Base-by-base conservation (phyloP, 495 filamentous ascomycete genomes). In the Xylaria scruposa region DNA sequence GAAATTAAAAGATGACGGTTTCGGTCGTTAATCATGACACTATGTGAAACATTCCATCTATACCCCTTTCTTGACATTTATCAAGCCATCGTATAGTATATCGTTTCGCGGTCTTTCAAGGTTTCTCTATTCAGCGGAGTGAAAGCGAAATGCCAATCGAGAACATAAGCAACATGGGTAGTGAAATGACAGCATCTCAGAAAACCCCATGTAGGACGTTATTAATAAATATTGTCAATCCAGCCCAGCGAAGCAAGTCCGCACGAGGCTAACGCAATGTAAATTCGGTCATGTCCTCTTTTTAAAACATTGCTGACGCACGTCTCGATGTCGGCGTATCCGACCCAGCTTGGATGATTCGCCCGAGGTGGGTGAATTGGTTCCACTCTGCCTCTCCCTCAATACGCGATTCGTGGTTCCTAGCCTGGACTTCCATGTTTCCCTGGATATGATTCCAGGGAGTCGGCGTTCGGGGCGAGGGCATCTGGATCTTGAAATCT, bases 381-480 rank as follows among this genome's bases (percentile, higher is more conserved):
- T 76, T 77, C 80, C 77, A 82, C 38, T 77, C 76, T 54, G 81
- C 76, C 15, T 73, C 74, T 54, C 80, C 76, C 15, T 73, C 74
- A 10, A 76, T 68, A 46, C 13, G 53, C 26, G 76, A 74, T 38
- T 72, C 70, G 69, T 64, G 72, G 53, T 66, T 71, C 10, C 64
- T 68, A 5, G 76, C 74, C 24, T 74, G 71, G 19, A 71, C 67
- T 54, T 77, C 76, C 76, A 77, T 76, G 6, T 68, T 33, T 0
- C 70, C 67, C 51, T 77, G 73, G 5, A 77, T 68, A 33, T 77
- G 67, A 40, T 73, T 67, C 76, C 76, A 76, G 21, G 76, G 53
- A 29, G 70, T 76, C 0, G 74, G 74, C 10, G 71, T 21, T 26
- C 65, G 38, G 15, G 76, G 76, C 21, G 67, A 40, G 31, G 74